Base-by-base conservation (phyloP, 2,329 filamentous ascomycete genomes). In the Phoma sp. region DNA sequence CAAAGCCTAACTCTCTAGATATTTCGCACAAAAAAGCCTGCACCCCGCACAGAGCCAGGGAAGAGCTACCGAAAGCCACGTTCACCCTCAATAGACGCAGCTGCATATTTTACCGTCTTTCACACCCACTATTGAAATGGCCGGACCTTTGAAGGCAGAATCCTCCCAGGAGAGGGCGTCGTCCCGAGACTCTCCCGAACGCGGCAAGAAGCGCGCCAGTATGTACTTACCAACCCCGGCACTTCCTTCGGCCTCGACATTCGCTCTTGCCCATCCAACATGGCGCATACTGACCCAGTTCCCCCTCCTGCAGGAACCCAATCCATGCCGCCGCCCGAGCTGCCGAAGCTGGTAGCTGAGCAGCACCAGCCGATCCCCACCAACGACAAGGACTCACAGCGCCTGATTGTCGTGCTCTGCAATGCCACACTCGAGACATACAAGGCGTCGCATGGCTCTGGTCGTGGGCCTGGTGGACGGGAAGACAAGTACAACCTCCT, bases 381-480 rank as follows among this genome's bases (percentile, higher is more conserved):
- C 13, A 89, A 84, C 66, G 95, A 99, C 78, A 97, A 96, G 78
- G 89, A 96, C 76, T 89, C 90, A 11, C 88, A 93, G 77, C 85
- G 95, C 53, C 82, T 99, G 64, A 96, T 99, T 63, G 95, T 99
- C 49, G 93, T 99, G 36, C 85, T 99, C 44, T 96, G 93, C 63
- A 96, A 98, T 82, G 95, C 95, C 60, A 97, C 93, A 69, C 86
- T 99, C 64, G 95, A 99, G 78, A 99, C 95, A 0, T 98, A 97
- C 83, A 96, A 96, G 75, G 90, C 95, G 1, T 89, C 90, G 18
- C 87, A 91, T 64, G 87, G 88, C 57, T 85, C 87, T 14, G 75
- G 83, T 72, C 75, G 85, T 73, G 77, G 86, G 74, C 80, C 86
- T 29, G 80, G 83, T 53, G 84, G 86, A 57, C 86, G 90, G 46